phyloP scores from a whole-genome alignment of 2,329 filamentous ascomycete genomes.

The Seiridium unicorne region DNA sequence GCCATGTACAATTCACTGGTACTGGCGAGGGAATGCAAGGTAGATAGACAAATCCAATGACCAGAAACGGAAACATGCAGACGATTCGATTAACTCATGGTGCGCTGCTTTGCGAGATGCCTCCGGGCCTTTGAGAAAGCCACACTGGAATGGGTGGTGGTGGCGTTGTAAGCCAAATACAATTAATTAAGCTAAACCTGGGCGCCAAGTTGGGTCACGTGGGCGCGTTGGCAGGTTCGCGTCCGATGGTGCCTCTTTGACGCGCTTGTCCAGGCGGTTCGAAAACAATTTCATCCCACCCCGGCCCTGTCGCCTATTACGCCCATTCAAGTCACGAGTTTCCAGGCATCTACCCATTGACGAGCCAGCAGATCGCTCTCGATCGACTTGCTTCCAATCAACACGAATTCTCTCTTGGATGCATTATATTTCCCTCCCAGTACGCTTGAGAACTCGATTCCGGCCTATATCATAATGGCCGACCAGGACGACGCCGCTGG shows the following conservation, averaged over 20 bases:
- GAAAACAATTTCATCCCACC: background rate
- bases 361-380: background rate
- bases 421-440: too few species aligned
- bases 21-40: too few species aligned
- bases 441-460: background rate
- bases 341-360: background rate
- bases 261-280: background rate
- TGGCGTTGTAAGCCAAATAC: too few species aligned
- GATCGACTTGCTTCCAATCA: background rate
- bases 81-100: too few species aligned
- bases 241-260: background rate
- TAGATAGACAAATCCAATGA: too few species aligned
- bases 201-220: background rate
- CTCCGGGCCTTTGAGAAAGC: too few species aligned
- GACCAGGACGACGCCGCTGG: conserved; percentile 17
- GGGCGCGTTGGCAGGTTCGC: background rate
- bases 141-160: too few species aligned
- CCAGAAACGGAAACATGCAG: too few species aligned
- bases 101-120: too few species aligned
- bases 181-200: too few species aligned
- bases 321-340: background rate
- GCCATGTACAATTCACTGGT: too few species aligned
- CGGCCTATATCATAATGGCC: conserved; percentile 17
- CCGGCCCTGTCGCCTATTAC: background rate
- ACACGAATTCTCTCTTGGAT: too few species aligned